Evolutionary conservation across 139 green algal genomes (phyloP).

Genomic region (Chloropicon primus): DNA sequence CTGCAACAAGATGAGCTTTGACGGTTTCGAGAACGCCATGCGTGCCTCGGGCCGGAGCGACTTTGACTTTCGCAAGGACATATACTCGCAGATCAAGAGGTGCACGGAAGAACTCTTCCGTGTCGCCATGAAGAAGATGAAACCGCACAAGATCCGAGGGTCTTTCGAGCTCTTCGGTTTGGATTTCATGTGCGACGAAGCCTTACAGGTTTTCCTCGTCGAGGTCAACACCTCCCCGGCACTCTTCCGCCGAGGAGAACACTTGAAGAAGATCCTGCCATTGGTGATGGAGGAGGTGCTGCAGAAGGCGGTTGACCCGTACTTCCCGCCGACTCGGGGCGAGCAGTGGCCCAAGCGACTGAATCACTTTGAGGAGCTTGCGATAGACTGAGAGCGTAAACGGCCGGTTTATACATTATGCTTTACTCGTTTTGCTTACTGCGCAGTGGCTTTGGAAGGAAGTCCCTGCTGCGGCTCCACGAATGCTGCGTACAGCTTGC

Average conservation of each 20-base stretch:
- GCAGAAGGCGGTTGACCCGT: background rate
- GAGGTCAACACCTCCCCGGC: background rate
- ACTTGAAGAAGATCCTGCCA: background rate
- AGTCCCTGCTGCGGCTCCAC: background rate
- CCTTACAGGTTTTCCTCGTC: background rate
- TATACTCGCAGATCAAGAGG: background rate
- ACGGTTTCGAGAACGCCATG: background rate
- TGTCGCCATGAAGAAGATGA: background rate
- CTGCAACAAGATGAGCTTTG: background rate
- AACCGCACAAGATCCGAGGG: background rate
- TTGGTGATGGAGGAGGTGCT: background rate
- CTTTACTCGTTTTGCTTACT: background rate
- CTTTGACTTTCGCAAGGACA: background rate
- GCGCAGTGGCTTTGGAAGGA: background rate
- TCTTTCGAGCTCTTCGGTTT: background rate
- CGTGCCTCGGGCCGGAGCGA: background rate
- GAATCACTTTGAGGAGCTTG: background rate
- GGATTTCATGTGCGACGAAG: constrained; percentile 2
- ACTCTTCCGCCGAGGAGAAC: background rate
- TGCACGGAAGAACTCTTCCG: background rate
- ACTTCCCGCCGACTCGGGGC: background rate
- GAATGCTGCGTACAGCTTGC: background rate
- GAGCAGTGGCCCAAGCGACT: background rate
- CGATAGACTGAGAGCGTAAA: background rate
- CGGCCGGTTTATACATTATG: too few species aligned